phyloP scores from a whole-genome alignment of 345 rosid species.

The Pugionium dolabratum region DNA sequence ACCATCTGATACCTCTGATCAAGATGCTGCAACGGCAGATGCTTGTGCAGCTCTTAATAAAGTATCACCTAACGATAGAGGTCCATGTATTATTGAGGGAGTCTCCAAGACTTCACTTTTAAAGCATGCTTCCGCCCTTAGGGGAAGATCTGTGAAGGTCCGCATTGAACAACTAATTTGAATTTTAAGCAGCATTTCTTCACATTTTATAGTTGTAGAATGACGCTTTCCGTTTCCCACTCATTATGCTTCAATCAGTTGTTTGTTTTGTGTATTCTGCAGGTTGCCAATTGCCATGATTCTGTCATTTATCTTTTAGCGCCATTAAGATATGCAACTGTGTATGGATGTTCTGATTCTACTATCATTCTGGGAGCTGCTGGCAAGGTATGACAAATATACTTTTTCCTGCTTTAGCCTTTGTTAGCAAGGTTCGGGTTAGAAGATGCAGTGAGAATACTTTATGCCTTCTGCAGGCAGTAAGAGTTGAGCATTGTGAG shows the following conservation, averaged over 20 bases:
- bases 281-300: constrained; percentile 96
- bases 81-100: constrained; percentile 83
- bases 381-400: constrained; percentile 68
- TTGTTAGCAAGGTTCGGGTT: not conserved
- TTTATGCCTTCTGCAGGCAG: constrained; percentile 59
- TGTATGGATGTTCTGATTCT: constrained; percentile 96
- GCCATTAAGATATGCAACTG: constrained; percentile 85
- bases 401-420: constrained; percentile 15
- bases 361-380: constrained; percentile 96
- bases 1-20: constrained; percentile 63
- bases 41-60: constrained; percentile 61
- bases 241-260: constrained; percentile 15
- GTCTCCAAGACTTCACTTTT: constrained; percentile 81
- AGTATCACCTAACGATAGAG: constrained; percentile 57
- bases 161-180: constrained; percentile 29
- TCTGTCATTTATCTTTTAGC: constrained; percentile 88
- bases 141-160: constrained; percentile 92
- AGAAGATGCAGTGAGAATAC: constrained; percentile 12
- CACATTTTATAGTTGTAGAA: constrained; percentile 12
- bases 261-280: constrained; percentile 37
- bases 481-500: constrained; percentile 96
- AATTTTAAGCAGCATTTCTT: constrained; percentile 13
- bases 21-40: constrained; percentile 78
- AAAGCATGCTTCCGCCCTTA: constrained; percentile 90
- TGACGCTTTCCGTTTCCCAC: not conserved